Evolutionary conservation across 2,329 filamentous ascomycete genomes (phyloP).

Genomic region (Cyclaneusma minus): DNA sequence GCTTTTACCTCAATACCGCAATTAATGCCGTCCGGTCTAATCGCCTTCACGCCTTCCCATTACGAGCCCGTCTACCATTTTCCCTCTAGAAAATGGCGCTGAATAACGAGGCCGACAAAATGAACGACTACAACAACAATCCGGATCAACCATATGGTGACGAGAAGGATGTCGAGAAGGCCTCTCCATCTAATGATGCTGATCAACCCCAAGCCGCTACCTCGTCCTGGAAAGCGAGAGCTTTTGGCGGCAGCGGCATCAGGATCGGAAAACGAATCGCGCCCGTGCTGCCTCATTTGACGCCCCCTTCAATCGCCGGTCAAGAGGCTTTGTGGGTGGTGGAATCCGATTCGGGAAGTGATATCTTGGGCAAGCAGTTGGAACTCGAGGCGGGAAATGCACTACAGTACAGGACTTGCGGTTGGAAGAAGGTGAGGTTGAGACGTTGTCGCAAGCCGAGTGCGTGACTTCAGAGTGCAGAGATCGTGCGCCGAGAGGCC

Average conservation of each 20-base stretch:
- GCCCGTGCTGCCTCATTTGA: slow-evolving; percentile 17
- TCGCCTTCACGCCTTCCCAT: slow-evolving; percentile 6
- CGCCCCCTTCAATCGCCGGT: too few species aligned
- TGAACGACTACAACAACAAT: slow-evolving; percentile 2
- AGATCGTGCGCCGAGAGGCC: too few species aligned
- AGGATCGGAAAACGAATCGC: slow-evolving; percentile 12
- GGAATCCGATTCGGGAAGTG: slow-evolving; percentile 10
- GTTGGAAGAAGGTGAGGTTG: slow-evolving; percentile 63
- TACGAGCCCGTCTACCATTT: slow-evolving; percentile 14
- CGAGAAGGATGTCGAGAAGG: slow-evolving; percentile 1
- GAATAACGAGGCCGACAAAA: slow-evolving; percentile 4
- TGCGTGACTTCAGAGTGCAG: background rate
- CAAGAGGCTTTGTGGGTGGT: slow-evolving; percentile 13
- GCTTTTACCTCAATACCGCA: too few species aligned
- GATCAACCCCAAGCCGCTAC: too few species aligned
- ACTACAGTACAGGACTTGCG: slow-evolving; percentile 87
- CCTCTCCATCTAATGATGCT: too few species aligned
- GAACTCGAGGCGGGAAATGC: slow-evolving; percentile 60
- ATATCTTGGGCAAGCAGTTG: slow-evolving; percentile 44
- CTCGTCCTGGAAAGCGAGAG: slow-evolving; percentile 1
- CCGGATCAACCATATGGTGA: background rate
- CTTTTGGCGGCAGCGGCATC: slow-evolving; percentile 6
- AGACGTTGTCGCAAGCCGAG: too few species aligned
- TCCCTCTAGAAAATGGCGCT: slow-evolving; percentile 18
- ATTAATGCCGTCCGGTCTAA: slow-evolving; percentile 8